These are phyloP conservation scores for Closterium sp. DNA, from an alignment of 139 green algal genomes.

Conservation along the genomic window DNA sequence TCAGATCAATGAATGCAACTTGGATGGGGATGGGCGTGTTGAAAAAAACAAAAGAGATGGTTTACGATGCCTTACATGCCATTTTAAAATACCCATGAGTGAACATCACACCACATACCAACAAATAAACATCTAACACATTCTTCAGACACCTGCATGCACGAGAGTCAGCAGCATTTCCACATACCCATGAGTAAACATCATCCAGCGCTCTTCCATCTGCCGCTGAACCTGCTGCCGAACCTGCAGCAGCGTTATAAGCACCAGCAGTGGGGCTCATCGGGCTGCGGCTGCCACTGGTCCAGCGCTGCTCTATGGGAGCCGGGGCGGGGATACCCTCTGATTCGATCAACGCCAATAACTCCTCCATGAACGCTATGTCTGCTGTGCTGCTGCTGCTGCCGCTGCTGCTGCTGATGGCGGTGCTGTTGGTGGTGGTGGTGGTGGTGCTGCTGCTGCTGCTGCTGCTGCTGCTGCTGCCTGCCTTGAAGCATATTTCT, in stretches of 20 bases:
- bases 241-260: neutral
- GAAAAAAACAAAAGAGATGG: no score
- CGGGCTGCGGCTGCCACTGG: slow-evolving; percentile 55
- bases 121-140: no score
- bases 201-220: neutral
- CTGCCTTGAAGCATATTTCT: slow-evolving; percentile 66
- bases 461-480: neutral
- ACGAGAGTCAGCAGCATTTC: neutral
- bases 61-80: no score
- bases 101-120: no score
- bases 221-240: neutral
- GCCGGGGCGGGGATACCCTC: slow-evolving; percentile 74
- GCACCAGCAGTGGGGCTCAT: slow-evolving; percentile 71
- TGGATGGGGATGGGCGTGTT: no score
- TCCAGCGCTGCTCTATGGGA: slow-evolving; percentile 98
- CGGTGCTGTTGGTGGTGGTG: neutral
- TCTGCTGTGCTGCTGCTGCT: slow-evolving; percentile 46
- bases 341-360: slow-evolving; percentile 74
- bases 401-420: neutral
- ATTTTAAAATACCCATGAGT: no score
- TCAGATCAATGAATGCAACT: no score
- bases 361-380: slow-evolving; percentile 74
- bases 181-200: neutral
- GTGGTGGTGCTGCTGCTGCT: neutral
- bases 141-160: neutral